Evolutionary conservation across 106 monocot species (phyloP).

Genomic region (Phalaenopsis aphrodite): DNA sequence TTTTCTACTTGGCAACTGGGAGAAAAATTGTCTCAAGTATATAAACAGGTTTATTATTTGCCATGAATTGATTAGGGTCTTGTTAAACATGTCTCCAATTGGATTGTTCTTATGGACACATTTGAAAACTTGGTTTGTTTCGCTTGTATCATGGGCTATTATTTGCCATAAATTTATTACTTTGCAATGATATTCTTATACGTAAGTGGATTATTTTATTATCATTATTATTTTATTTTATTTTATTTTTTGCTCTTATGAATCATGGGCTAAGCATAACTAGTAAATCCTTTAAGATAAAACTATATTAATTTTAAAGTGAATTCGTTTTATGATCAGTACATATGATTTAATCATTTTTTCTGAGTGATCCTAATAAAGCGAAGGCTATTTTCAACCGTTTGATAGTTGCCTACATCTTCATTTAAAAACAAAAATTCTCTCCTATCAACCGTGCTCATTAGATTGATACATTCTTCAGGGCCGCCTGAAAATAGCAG

Average conservation of each 20-base stretch:
- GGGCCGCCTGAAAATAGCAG: constrained; percentile 84
- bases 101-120: neutral
- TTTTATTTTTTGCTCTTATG: too few species aligned
- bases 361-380: neutral
- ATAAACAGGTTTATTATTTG: neutral
- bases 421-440: too few species aligned
- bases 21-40: too few species aligned
- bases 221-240: neutral
- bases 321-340: too few species aligned
- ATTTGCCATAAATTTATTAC: neutral
- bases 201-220: neutral
- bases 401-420: neutral
- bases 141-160: neutral
- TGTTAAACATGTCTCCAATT: neutral
- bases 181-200: neutral
- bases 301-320: too few species aligned
- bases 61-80: neutral
- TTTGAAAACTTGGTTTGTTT: neutral
- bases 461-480: constrained; percentile 14
- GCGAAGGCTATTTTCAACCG: neutral
- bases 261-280: too few species aligned
- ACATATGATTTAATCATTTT: neutral
- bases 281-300: too few species aligned
- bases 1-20: too few species aligned
- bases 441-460: neutral